Evolutionary conservation across 441 rosid genomes (phyloP).

Genomic region (Brassica balearica): DNA sequence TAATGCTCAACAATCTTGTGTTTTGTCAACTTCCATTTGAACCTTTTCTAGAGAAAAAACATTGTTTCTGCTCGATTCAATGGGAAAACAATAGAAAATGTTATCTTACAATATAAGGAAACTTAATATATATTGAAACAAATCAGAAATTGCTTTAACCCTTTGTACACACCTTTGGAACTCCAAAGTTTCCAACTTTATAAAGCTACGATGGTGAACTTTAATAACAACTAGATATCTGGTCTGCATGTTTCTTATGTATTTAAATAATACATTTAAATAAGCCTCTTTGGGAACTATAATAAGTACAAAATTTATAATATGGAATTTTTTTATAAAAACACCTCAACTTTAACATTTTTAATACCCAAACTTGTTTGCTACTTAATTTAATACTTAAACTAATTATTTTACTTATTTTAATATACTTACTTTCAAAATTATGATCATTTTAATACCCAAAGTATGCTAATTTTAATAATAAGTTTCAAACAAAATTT

Average conservation of each 20-base stretch:
- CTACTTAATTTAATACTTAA: too few relatives aligned
- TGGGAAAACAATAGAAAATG: not conserved
- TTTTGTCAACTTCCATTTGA: not conserved
- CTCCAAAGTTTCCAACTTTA: not conserved
- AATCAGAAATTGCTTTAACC: not conserved
- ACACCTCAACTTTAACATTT: too few relatives aligned
- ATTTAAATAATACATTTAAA: not conserved
- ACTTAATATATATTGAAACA: not conserved
- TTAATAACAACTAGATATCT: not conserved
- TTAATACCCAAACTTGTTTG: too few relatives aligned
- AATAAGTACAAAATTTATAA: not conserved
- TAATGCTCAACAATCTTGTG: slow-evolving; percentile 2
- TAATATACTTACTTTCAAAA: too few relatives aligned
- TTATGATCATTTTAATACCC: too few relatives aligned
- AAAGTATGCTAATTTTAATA: too few relatives aligned
- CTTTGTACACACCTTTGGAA: not conserved
- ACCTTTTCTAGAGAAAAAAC: not conserved
- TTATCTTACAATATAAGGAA: not conserved
- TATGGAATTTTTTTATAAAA: too few relatives aligned
- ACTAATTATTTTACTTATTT: too few relatives aligned
- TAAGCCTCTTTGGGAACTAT: not conserved
- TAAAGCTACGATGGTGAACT: not conserved
- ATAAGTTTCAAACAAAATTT: too few relatives aligned
- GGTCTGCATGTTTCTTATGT: not conserved
- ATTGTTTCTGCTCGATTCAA: too few relatives aligned